Percentiles rank a stretch among this genome's conserved stretches.
These are phyloP conservation scores for Botrytis deweyae DNA, from an alignment of 2,329 filamentous ascomycete species.

Conservation along the genomic window DNA sequence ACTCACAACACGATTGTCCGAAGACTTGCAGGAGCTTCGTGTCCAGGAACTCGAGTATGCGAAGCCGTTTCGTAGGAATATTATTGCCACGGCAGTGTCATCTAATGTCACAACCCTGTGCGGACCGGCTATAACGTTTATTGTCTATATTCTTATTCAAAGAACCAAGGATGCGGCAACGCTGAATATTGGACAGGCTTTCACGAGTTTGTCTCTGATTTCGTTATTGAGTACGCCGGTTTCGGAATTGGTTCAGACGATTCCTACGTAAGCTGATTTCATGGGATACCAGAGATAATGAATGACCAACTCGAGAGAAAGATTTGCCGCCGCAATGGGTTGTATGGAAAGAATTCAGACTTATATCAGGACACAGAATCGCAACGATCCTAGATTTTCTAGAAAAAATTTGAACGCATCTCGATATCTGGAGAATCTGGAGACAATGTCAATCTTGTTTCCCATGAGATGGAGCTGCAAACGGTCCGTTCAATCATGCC, in stretches of 20 bases:
- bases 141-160: conserved; percentile 9
- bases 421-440: not conserved
- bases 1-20: conserved; percentile 28
- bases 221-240: conserved; percentile 32
- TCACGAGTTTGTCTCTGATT: conserved; percentile 46
- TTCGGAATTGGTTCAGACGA: conserved; percentile 4
- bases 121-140: not conserved
- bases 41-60: conserved; percentile 22
- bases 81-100: conserved; percentile 6
- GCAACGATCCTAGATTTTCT: not conserved
- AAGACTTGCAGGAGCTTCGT: conserved; percentile 35
- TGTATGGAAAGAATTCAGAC: conserved; percentile 16
- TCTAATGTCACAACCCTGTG: conserved; percentile 9
- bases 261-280: conserved; percentile 14
- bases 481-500: not conserved
- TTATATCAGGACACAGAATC: conserved; percentile 2
- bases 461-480: not conserved
- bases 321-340: conserved; percentile 4
- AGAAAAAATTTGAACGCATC: not conserved
- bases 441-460: not conserved
- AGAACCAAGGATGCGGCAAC: conserved; percentile 19
- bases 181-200: conserved; percentile 37
- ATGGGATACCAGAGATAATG: too few relatives aligned
- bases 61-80: conserved; percentile 18
- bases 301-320: not conserved